Conservation (phyloP, 805 yeast species). For the Cyberlindnera amylophila region DNA sequence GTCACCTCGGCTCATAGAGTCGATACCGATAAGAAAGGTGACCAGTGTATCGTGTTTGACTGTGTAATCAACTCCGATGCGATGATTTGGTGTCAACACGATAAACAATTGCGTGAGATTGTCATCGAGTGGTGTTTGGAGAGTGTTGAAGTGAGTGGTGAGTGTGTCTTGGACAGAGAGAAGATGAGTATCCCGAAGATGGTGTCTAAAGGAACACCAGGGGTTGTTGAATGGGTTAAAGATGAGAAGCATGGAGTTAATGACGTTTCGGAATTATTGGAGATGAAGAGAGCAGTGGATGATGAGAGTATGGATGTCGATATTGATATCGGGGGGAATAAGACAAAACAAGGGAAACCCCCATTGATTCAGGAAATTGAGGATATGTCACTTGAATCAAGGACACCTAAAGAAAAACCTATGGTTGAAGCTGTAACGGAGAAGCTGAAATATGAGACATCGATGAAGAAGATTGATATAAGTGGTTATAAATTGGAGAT, state of each 20-base stretch:
- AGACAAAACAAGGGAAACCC: conserved; percentile 16
- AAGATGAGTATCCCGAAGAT: conserved; percentile 63
- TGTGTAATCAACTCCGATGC: conserved; percentile 70
- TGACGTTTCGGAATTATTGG: conserved; percentile 31
- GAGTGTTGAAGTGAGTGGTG: conserved; percentile 57
- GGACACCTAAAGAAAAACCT: conserved; percentile 1
- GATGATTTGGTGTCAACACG: conserved; percentile 56
- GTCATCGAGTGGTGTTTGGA: conserved; percentile 83
- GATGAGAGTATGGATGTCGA: conserved; percentile 24
- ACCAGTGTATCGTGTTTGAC: conserved; percentile 62
- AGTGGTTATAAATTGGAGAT: conserved; percentile 33
- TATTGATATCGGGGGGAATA: conserved; percentile 7
- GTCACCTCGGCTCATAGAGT: conserved; percentile 54
- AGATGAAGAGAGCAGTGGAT: conserved; percentile 22
- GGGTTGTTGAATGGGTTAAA: conserved; percentile 40
- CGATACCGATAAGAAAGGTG: conserved; percentile 69
- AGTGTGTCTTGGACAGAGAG: conserved; percentile 57
- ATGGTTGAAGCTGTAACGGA: background rate
- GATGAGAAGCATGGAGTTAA: conserved; percentile 38
- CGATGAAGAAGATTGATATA: conserved; percentile 27
- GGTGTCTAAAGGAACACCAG: conserved; percentile 60
- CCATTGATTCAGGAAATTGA: conserved; percentile 57
- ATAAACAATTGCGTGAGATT: conserved; percentile 57
- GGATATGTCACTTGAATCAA: conserved; percentile 26
- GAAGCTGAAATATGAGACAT: conserved; percentile 26